phyloP scores from a whole-genome alignment of 2,329 filamentous ascomycete species.

The Colletotrichum godetiae region DNA sequence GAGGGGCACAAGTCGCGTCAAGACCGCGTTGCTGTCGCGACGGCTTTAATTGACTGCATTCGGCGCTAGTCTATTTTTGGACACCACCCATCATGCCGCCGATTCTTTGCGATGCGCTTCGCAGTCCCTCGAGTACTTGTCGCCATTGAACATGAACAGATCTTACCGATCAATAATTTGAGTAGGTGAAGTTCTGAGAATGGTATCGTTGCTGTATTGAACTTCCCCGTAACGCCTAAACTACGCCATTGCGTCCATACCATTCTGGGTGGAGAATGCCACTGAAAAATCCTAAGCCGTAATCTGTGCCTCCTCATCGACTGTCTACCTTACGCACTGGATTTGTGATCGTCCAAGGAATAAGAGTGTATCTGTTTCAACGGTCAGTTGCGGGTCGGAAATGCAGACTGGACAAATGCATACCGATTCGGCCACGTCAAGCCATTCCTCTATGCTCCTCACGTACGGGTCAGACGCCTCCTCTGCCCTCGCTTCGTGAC shows the following conservation, averaged over 20 bases:
- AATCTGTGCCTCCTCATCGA: background rate
- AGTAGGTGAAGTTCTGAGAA: background rate
- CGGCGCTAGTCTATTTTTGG: constrained; percentile 21
- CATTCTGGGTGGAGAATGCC: background rate
- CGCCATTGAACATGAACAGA: background rate
- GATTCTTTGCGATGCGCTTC: background rate
- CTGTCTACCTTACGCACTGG: background rate
- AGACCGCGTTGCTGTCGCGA: constrained; percentile 42
- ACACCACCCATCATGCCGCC: background rate
- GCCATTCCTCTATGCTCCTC: constrained; percentile 83
- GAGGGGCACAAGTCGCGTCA: constrained; percentile 41
- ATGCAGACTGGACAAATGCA: constrained; percentile 37
- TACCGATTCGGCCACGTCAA: constrained; percentile 77
- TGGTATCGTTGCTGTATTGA: background rate
- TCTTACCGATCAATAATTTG: background rate
- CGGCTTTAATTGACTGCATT: constrained; percentile 55
- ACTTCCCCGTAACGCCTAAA: background rate
- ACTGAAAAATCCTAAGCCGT: background rate
- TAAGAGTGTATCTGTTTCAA: constrained; percentile 48
- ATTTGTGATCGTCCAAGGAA: constrained; percentile 18
- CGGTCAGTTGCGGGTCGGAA: constrained; percentile 32
- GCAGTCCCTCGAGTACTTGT: background rate
- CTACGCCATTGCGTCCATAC: background rate
- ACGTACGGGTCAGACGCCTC: constrained; percentile 75
- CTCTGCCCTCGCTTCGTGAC: constrained; percentile 76